Conservation (phyloP, 1,284 basidiomycete species). For the Cystobasidium pallidum region DNA sequence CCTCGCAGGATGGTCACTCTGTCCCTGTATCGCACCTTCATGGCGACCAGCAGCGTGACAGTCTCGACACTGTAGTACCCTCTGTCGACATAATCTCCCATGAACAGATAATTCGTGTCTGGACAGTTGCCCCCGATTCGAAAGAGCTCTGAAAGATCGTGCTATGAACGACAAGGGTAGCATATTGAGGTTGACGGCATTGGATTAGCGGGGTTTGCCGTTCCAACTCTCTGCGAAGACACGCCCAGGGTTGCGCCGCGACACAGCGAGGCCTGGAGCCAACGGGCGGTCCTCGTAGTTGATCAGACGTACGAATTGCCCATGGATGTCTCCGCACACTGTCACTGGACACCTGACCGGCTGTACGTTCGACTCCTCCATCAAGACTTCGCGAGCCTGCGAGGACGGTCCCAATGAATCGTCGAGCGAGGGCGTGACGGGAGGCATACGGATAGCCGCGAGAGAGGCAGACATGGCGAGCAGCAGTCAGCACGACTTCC, state of each 20-base stretch:
- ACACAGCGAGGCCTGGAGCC: neutral
- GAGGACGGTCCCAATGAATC: slow-evolving; percentile 28
- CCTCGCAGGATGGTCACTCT: slow-evolving; percentile 95
- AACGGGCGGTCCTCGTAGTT: neutral
- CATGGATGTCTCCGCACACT: slow-evolving; percentile 97
- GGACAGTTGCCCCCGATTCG: slow-evolving; percentile 99
- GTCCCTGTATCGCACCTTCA: slow-evolving; percentile 97
- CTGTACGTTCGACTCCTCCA: slow-evolving; percentile 97
- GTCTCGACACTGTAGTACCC: slow-evolving; percentile 98
- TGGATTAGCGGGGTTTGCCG: slow-evolving; percentile 5
- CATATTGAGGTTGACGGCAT: neutral
- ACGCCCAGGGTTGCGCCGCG: neutral
- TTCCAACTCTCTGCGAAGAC: neutral
- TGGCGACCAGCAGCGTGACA: slow-evolving; percentile 86
- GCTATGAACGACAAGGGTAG: slow-evolving; percentile 63
- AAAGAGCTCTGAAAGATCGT: slow-evolving; percentile 98
- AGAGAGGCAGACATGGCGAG: neutral
- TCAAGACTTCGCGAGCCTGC: slow-evolving; percentile 93
- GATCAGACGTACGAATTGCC: slow-evolving; percentile 88
- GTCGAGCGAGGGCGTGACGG: slow-evolving; percentile 32
- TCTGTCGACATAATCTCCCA: slow-evolving; percentile 99
- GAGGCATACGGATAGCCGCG: slow-evolving; percentile 43
- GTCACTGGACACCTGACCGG: slow-evolving; percentile 97
- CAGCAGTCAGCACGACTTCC: slow-evolving; percentile 1
- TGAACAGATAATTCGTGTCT: slow-evolving; percentile 99